A percentile compares a stretch with the other conserved stretches of the same genome.
These are phyloP conservation scores for Corchorus olitorius DNA, from an alignment of 345 rosid genomes.

Conservation along the genomic window DNA sequence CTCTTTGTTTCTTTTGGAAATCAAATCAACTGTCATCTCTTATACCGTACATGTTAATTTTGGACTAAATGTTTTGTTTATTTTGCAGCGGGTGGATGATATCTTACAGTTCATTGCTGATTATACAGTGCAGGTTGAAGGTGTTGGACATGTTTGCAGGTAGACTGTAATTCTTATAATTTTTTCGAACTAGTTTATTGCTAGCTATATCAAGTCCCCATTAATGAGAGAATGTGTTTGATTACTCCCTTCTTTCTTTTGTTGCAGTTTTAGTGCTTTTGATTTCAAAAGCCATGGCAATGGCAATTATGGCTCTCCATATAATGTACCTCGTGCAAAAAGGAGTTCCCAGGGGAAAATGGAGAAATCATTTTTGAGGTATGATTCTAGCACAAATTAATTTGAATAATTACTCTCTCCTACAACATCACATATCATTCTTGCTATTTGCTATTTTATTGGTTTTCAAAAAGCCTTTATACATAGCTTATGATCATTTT, in stretches of 20 bases:
- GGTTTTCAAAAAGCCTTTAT: neutral
- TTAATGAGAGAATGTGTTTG: constrained; percentile 11
- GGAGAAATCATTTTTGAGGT: constrained; percentile 99
- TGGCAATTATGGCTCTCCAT: constrained; percentile 78
- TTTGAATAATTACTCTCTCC: neutral
- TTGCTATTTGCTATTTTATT: neutral
- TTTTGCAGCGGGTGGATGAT: constrained; percentile 88
- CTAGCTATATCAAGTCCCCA: neutral
- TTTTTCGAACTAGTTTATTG: neutral
- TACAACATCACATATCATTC: neutral
- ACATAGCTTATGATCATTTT: neutral
- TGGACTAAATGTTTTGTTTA: constrained; percentile 18
- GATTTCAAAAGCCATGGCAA: constrained; percentile 91
- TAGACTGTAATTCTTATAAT: constrained; percentile 21
- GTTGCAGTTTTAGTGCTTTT: constrained; percentile 83
- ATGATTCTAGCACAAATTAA: constrained; percentile 18
- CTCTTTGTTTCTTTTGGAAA: constrained; percentile 1
- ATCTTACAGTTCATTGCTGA: constrained; percentile 88
- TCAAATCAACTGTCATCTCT: neutral
- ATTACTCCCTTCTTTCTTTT: constrained; percentile 19
- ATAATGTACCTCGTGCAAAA: constrained; percentile 44
- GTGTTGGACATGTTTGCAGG: constrained; percentile 99
- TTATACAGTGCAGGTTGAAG: constrained; percentile 82
- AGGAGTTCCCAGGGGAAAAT: constrained; percentile 98
- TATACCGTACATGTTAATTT: constrained; percentile 6